phyloP scores from a whole-genome alignment of 345 rosid genomes.

The Conringia planisiliqua region DNA sequence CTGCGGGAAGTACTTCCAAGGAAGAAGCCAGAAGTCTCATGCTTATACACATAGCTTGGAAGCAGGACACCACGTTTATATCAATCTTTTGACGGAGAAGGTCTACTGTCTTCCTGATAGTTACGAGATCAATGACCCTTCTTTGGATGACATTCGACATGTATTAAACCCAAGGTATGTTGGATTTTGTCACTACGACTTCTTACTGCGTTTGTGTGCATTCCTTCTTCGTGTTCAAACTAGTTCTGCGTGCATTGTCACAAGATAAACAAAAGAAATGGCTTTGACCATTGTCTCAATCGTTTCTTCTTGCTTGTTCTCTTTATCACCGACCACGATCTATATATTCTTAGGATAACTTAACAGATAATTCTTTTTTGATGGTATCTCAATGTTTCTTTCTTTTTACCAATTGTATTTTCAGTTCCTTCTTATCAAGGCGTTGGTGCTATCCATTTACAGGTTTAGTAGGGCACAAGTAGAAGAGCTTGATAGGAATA shows the following conservation, averaged over 20 bases:
- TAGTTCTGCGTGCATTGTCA: neutral
- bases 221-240: neutral
- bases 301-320: neutral
- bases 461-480: conserved; percentile 88
- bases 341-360: neutral
- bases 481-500: conserved; percentile 75
- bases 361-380: neutral
- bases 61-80: conserved; percentile 93
- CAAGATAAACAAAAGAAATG: neutral
- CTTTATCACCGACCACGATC: neutral
- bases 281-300: neutral
- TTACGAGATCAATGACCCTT: conserved; percentile 91
- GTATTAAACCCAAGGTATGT: conserved; percentile 86
- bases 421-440: conserved; percentile 17
- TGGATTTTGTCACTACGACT: neutral
- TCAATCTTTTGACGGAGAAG: conserved; percentile 86
- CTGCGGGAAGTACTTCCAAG: conserved; percentile 95
- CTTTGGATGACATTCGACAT: conserved; percentile 91
- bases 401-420: neutral
- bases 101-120: conserved; percentile 99
- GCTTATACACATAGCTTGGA: conserved; percentile 98
- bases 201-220: neutral
- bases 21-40: conserved; percentile 90
- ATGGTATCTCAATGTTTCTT: neutral
- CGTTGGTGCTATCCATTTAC: conserved; percentile 25